Base-by-base conservation (phyloP, 169 alveolate genomes). In the Eimeria brunetti region DNA sequence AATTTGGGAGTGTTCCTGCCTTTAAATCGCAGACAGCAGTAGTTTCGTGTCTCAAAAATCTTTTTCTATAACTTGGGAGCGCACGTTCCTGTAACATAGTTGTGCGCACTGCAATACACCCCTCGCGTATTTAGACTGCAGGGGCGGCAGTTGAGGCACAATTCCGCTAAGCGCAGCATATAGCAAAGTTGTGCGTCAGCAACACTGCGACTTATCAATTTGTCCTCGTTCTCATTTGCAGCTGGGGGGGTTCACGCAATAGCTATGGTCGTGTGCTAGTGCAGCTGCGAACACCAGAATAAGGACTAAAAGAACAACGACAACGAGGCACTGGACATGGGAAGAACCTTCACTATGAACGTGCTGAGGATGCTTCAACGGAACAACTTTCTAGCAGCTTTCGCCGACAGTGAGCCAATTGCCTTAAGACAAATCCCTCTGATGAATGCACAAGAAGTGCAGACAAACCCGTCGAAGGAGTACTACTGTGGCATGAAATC, bases 21-120 rank as follows among this genome's bases (percentile, higher is more conserved):
- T 78, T 44, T 91, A 83, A 84, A 78, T 80, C 24, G 69, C 49
- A 81, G 58, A 60, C 73, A 62, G 91, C 73, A 58, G 56, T 41
- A 30, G 51, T 67, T 51, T n/a, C 91, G 95, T 46, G 86, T 60
- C 51, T 81, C 86, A 16, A 62, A 91, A 51, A 81, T 91, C 4
- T 56, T 78, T 60, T n/a, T 5, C 5, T 75, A 85, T 49, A 91
- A 64, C 41, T 5, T 90, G 76, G 27, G 24, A 67, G 73, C 91
- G 75, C 67, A 33, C 64, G 83, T 75, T n/a, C 56, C 80, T 36
- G 49, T 58, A 30, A 76, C 91, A 20, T 58, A 27, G 18, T 5
- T 30, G 51, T 78, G 95, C 91, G 58, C 56, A 16, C 27, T 14
- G 56, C 71, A 60, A 20, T 91, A 64, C 56, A 53, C 58, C 49